Evolutionary conservation across 129 eudicot genomes (phyloP).

Genomic region (Artemisia argyi): DNA sequence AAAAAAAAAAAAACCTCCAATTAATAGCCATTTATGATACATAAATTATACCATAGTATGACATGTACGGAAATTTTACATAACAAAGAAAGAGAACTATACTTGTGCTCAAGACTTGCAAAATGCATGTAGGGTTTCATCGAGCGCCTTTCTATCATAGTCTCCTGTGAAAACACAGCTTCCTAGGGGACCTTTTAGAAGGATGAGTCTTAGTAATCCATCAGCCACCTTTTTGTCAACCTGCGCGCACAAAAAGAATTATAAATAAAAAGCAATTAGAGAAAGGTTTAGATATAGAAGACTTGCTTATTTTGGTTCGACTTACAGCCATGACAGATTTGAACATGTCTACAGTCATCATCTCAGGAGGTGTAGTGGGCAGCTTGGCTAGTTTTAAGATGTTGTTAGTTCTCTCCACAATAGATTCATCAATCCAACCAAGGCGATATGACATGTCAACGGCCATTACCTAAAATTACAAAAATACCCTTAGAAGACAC

Average conservation of each 20-base stretch:
- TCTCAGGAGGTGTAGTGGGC: constrained; percentile 82
- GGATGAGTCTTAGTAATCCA: constrained; percentile 94
- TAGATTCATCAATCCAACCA: constrained; percentile 90
- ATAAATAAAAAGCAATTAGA: too few relatives aligned
- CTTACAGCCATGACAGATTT: constrained; percentile 56
- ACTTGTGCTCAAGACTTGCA: constrained; percentile 64
- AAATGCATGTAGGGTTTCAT: constrained; percentile 82
- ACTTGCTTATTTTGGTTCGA: too few relatives aligned
- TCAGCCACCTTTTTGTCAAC: constrained; percentile 98
- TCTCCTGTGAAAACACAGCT: constrained; percentile 89
- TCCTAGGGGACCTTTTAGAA: constrained; percentile 90
- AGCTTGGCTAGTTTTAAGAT: constrained; percentile 76
- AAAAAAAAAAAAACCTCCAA: too few relatives aligned
- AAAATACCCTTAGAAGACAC: constrained; percentile 26
- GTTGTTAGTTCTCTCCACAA: constrained; percentile 57
- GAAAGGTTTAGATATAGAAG: too few relatives aligned
- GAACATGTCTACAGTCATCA: constrained; percentile 89
- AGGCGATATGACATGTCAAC: constrained; percentile 96
- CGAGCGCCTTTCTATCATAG: constrained; percentile 73
- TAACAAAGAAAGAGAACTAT: constrained; percentile 20
- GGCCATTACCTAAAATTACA: constrained; percentile 79
- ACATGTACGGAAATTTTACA: constrained; percentile 19
- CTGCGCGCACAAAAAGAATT: constrained; percentile 29
- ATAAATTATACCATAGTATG: constrained; percentile 18
- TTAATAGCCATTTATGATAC: not conserved